Base-by-base conservation (phyloP, 2,329 filamentous ascomycete species). In the Hypoxylon rubiginosum region DNA sequence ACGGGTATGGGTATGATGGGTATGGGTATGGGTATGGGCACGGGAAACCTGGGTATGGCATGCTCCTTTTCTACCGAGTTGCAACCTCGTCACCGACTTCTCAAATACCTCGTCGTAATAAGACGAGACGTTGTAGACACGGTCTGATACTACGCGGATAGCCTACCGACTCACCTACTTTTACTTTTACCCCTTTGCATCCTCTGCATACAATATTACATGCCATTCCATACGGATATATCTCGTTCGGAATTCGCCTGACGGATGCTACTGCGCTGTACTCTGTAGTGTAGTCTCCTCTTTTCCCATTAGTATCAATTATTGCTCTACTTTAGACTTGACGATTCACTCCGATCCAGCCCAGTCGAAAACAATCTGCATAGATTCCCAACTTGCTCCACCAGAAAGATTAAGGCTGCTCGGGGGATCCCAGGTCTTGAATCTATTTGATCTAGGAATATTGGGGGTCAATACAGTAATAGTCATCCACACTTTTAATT, bases 381-480 rank as follows among this genome's bases (percentile, higher is more conserved):
- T 32, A 54, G 28, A 55, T 39, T 66, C 49, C 30, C 19, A 36
- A 32, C 36, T 43, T 41, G 17, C 61, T 58, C 62, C 58, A 57
- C 50, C 19, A 17, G 19, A 15, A 56, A 62, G 46, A 68, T 55
- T 53, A 65, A 65, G 53, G 15, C 59, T 62, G 62, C 58, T 60
- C 49, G 32, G n/a, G 41, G 45, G 39, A 56, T n/a, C 55, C 64
- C 58, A 46, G 55, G 61, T 59, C 45, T 64, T 17, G 21, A 64
- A 60, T 57, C 39, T 57, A 58, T 64, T 17, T 60, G 56, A 57
- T 34, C 32, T 46, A 36, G 36, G 34, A 28, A 26, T 26, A 58
- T 70, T 70, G 67, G 62, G 64, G 67, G 67, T 70, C 67, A 67
- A 21, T 66, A 70, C 62, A 67, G 64, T 62, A 65, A 59, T 58